phyloP scores from a whole-genome alignment of 2,329 filamentous ascomycete species.

The Epichloe bromicola region DNA sequence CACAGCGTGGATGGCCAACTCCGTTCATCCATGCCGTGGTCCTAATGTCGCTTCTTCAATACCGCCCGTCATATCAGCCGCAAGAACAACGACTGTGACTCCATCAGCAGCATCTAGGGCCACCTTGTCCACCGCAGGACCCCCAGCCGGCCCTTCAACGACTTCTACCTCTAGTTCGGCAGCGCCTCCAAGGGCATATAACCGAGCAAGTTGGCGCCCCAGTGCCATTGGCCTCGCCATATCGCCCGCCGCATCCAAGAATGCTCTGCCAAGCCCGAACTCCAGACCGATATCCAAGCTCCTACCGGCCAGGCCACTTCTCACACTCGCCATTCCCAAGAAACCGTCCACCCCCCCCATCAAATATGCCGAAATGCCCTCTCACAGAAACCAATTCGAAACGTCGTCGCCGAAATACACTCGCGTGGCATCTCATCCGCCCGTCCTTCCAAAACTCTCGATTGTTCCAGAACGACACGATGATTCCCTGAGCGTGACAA shows the following conservation, averaged over 20 bases:
- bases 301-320: constrained; percentile 31
- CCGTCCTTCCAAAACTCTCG: constrained; percentile 15
- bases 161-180: background rate
- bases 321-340: constrained; percentile 17
- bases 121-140: background rate
- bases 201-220: constrained; percentile 19
- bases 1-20: constrained; percentile 15
- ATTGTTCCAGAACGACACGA: constrained; percentile 12
- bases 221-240: constrained; percentile 33
- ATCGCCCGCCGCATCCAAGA: constrained; percentile 17
- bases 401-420: constrained; percentile 7
- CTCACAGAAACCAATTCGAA: background rate
- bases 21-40: constrained; percentile 11
- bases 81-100: background rate
- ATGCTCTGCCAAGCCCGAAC: constrained; percentile 12
- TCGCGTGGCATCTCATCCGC: constrained; percentile 10
- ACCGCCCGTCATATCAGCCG: background rate
- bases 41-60: constrained; percentile 5
- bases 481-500: background rate
- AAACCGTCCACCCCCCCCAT: constrained; percentile 1
- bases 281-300: constrained; percentile 27
- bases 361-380: background rate
- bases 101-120: background rate
- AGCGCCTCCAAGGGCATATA: constrained; percentile 12
- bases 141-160: constrained; percentile 3